Evolutionary conservation across 2,329 filamentous ascomycete genomes (phyloP), one percentile per base, ranked within the genome.

Genomic region (Ophiocordyceps polyrhachis-furcata): DNA sequence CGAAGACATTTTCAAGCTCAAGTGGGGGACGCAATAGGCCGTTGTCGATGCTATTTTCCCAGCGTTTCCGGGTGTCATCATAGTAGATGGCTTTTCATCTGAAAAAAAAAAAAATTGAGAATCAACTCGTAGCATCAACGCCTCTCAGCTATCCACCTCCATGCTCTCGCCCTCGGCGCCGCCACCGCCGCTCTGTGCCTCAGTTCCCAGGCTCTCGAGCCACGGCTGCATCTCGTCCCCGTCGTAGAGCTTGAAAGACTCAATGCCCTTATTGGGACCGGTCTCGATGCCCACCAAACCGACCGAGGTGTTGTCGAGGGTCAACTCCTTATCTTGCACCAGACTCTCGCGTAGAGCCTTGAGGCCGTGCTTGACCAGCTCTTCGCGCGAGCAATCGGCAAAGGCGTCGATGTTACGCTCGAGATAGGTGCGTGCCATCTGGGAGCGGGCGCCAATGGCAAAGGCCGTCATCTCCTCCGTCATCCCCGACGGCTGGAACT

Each of bases 381-480:
- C 84, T 58, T 95, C 89, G 55, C 84, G 73, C 50, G 72, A 76
- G 59, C 79, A 80, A 51, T 74, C 73, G 56, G 76, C 74, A 62
- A 98, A 96, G 53, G 78, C 68, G 50, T 93, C 88, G 49, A 95
- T 66, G 65, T 95, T 83, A 58, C 86, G 76, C 74, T 98, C 91
- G 46, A 98, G 71, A 65, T 98, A 98, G 50, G 91, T 98, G 58
- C 91, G 73, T 21, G 91, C 91, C 86, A 96, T 96, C 70, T 98
- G 91, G 62, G 83, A 91, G 55, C 91, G 75, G 42, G 91, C 91
- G 44, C 91, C 91, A 61, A 98, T 98, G 47, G 88, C 89, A 60
- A 89, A 95, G 21, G 91, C 91, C 43, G 83, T 63, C 86, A 96
- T 96, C 74, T 98, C 91, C 60, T 95, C 84, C 55, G 87, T 95